Base-by-base conservation (phyloP, 208 protist genomes). In the Crithidia brevicula region DNA sequence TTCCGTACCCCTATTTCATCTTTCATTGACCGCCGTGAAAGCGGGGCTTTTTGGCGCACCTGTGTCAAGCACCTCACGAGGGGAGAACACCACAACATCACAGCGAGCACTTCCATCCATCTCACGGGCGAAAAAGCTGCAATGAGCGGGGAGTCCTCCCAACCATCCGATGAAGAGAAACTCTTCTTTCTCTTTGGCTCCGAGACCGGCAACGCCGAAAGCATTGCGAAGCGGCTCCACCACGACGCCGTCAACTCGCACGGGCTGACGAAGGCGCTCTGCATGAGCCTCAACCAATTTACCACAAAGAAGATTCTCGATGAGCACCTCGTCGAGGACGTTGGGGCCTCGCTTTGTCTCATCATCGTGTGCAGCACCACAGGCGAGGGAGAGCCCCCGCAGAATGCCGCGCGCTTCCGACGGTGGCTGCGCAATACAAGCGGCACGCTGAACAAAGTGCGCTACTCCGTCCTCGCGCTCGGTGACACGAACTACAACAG, bases 401-500 rank as follows among this genome's bases (percentile, higher is more conserved):
- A 89, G 33, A 95, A 95, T 72, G 89, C 72, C 4, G 36, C 75
- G 1, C 83, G 81, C 6, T 91, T 93, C 49, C 78, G 74, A 4
- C 69, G 85, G 6, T 86, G 72, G 69, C 78, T 95, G 52, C 82
- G 81, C 23, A 83, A 86, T 43, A 68, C 60, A 16, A 78, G 36
- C n/a, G 47, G 51, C 15, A 75, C 65, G 20, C 66, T 93, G 25
- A 30, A 77, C 23, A 56, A 66, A 3, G 28, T 86, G 6, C 71
- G 69, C 22, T 93, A 82, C 75, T 72, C 72, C 23, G 66, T 95
- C n/a, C 64, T 95, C 1, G 85, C 82, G 0, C 56, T 95, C 8
- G 89, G 89, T 10, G 89, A 95, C 59, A 88, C 72, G 9, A 93
- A 93, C 72, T 95, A 95, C 88, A 82, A 81, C 61, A 83, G 67